Evolutionary conservation across 2,329 filamentous ascomycete species (phyloP).

Genomic region (Didymella glomerata): DNA sequence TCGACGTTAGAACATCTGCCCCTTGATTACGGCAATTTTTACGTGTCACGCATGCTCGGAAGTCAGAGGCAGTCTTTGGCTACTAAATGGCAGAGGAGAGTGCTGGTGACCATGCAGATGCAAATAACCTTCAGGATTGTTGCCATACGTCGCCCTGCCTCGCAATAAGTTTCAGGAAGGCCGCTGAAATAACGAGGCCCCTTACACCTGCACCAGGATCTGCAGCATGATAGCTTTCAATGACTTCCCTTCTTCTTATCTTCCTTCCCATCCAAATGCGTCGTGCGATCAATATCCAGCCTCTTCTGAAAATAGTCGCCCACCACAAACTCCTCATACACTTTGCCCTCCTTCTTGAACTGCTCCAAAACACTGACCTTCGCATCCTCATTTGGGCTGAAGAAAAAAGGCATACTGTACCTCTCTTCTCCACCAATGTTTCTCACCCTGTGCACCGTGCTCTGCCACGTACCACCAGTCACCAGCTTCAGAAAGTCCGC

Average conservation of each 20-base stretch:
- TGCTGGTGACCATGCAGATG: too few species aligned
- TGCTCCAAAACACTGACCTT: slow-evolving; percentile 42
- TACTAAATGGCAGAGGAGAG: too few species aligned
- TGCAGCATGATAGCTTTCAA: background rate
- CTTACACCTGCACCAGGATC: background rate
- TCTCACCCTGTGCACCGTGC: slow-evolving; percentile 53
- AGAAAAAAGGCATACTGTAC: slow-evolving; percentile 55
- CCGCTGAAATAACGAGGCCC: background rate
- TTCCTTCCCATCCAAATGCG: slow-evolving; percentile 38
- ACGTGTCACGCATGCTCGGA: too few species aligned
- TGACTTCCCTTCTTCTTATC: background rate
- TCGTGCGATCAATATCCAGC: slow-evolving; percentile 44
- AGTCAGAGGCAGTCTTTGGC: too few species aligned
- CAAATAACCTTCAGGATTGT: too few species aligned
- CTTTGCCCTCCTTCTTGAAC: slow-evolving; percentile 37
- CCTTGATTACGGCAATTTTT: too few species aligned
- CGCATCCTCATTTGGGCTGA: slow-evolving; percentile 49
- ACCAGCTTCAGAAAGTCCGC: slow-evolving; percentile 54
- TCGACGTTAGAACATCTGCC: background rate
- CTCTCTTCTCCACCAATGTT: slow-evolving; percentile 51
- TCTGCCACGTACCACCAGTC: slow-evolving; percentile 53
- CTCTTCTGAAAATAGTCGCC: slow-evolving; percentile 47
- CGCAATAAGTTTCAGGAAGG: background rate
- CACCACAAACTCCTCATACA: slow-evolving; percentile 43
- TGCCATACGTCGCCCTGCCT: background rate